A percentile compares a stretch with the other conserved stretches of the same genome.
These are phyloP conservation scores for Pythium plurisporium DNA, from an alignment of 352 stramenopile genomes.

Conservation along the genomic window DNA sequence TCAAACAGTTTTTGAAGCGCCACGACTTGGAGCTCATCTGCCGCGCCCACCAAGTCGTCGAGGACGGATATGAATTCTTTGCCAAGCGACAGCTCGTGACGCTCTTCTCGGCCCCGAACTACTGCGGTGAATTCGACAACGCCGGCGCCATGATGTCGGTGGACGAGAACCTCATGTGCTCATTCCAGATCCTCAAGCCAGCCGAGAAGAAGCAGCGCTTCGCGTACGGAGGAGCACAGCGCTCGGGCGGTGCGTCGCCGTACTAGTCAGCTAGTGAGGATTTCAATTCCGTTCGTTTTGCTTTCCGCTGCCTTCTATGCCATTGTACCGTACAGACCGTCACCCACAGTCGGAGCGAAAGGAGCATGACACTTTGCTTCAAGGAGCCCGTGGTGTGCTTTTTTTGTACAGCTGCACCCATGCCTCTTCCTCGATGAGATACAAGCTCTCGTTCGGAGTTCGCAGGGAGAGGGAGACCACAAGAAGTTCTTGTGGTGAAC, in stretches of 20 bases:
- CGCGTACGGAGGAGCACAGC: conserved; percentile 37
- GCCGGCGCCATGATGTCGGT: conserved; percentile 78
- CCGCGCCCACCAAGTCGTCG: conserved; percentile 59
- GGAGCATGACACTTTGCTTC: too few species aligned
- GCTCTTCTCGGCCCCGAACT: conserved; percentile 90
- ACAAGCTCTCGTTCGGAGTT: background rate
- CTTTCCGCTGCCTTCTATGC: background rate
- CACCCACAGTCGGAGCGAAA: too few species aligned
- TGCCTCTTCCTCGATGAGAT: too few species aligned
- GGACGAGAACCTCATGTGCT: conserved; percentile 72
- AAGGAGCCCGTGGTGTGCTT: too few species aligned
- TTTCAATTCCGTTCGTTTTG: background rate
- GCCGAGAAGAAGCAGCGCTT: conserved; percentile 82
- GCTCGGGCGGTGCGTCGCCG: background rate
- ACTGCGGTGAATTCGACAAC: conserved; percentile 85
- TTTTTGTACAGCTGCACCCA: too few species aligned
- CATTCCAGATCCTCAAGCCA: conserved; percentile 69
- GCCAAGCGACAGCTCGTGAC: conserved; percentile 85
- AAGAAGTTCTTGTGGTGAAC: too few species aligned
- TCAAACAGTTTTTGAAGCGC: conserved; percentile 95
- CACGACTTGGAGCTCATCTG: conserved; percentile 95
- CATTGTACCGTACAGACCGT: background rate
- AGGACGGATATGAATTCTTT: conserved; percentile 67
- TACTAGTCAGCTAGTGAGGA: conserved; percentile 7
- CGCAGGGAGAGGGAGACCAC: background rate